A percentile compares a stretch with the other conserved stretches of the same genome.
Conservation (phyloP, 1,284 basidiomycete species). For the Fistulina hepatica region DNA sequence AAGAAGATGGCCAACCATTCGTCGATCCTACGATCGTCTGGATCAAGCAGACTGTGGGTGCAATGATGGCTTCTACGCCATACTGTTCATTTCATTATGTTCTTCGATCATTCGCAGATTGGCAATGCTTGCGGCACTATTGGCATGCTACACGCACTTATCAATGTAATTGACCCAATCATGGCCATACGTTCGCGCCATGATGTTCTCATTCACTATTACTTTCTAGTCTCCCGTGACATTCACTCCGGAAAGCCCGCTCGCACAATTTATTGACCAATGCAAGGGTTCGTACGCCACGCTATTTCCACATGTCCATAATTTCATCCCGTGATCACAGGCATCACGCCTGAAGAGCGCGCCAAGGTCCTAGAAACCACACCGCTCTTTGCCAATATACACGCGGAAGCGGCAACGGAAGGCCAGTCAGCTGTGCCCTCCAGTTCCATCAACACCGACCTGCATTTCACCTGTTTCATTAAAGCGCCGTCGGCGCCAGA, state of each 20-base stretch:
- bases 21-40: constrained; percentile 57
- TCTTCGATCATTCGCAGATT: constrained; percentile 48
- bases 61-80: no score
- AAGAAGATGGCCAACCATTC: constrained; percentile 35
- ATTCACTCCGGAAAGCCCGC: constrained; percentile 41
- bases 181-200: constrained; percentile 1
- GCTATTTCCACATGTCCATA: not conserved
- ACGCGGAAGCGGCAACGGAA: constrained; percentile 52
- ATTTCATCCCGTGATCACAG: constrained; percentile 24
- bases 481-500: constrained; percentile 19
- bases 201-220: not conserved
- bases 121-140: constrained; percentile 86
- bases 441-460: constrained; percentile 53
- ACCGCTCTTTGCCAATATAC: constrained; percentile 65
- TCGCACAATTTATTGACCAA: constrained; percentile 53
- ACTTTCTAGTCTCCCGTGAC: constrained; percentile 42
- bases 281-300: constrained; percentile 37
- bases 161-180: constrained; percentile 41
- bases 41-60: constrained; percentile 65
- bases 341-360: constrained; percentile 58
- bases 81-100: not conserved
- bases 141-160: constrained; percentile 71
- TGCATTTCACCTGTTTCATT: constrained; percentile 83
- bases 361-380: constrained; percentile 68
- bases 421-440: constrained; percentile 56